Evolutionary conservation across 1,284 basidiomycete species (phyloP), one percentile per base, ranked within the genome.

Genomic region (Ganoderma lingzhi): DNA sequence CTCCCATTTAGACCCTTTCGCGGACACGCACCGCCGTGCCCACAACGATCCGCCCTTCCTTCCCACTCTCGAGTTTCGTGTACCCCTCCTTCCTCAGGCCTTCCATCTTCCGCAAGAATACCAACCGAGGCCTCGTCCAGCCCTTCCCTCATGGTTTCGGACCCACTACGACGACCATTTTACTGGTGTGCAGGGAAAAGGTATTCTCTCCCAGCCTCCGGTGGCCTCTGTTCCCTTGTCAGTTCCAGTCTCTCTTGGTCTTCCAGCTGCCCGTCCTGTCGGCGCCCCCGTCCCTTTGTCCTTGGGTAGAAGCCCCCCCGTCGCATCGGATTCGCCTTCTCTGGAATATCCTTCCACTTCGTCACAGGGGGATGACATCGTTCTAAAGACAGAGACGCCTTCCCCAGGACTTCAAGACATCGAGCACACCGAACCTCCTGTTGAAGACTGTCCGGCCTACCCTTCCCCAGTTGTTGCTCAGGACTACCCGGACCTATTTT

Each of bases 61-160:
- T 10, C 63, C 73, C n/a, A 63, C 66, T 0, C 56, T 72, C n/a
- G 71, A 72, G 28, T 68, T 73, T n/a, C 69, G 70, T 28, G 55
- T 75, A 1, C 73, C 75, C 9, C 65, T 74, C 8, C 67, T 75
- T 3, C 45, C 68, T 58, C 41, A 45, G 55, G 35, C 64, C 1
- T 32, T 65, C 3, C 63, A 59, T 8, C 62, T 68, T 30, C 45
- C 69, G 28, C 10, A 71, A 41, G 82, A 82, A 63, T 77, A 83
- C 55, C 83, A 85, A 70, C 79, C 81, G 80, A 55, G 78, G 78
- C 28, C 75, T 77, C n/a, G 41, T 4, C 28, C 62, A n/a, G 12
- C 45, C 6, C 1, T 65, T 15, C 41, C 55, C 4, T 45, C 56
- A 12, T 55, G 61, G 60, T n/a, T 23, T 12, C 45, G 39, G 23